These are phyloP conservation scores for Jimgerdemannia flammicorona DNA, from an alignment of 192 early-diverging fungal species.

Conservation along the genomic window DNA sequence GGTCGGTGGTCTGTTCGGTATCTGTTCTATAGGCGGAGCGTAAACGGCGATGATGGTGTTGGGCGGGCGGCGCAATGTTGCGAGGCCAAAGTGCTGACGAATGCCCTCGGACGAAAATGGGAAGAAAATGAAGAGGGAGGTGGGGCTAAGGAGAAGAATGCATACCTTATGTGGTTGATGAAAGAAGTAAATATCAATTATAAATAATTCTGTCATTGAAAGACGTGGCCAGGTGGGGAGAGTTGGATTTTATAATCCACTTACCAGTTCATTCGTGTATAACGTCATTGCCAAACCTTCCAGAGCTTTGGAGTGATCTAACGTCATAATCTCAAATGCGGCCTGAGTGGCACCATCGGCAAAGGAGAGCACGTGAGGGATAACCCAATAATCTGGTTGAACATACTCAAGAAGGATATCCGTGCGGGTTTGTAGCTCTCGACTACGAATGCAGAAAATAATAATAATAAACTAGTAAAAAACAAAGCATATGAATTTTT, in stretches of 20 bases:
- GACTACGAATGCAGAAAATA: not conserved
- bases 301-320: not conserved
- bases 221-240: no score
- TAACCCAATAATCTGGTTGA: not conserved
- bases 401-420: not conserved
- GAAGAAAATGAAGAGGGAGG: not conserved
- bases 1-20: not conserved
- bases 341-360: not conserved
- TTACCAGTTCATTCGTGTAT: not conserved
- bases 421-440: not conserved
- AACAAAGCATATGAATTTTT: no score
- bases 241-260: no score
- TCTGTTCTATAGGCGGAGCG: not conserved
- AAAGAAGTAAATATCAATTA: no score
- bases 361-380: not conserved
- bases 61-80: not conserved
- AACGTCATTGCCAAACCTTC: not conserved
- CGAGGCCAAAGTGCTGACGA: not conserved
- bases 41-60: not conserved
- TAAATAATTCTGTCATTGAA: no score
- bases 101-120: not conserved
- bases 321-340: not conserved
- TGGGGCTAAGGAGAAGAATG: not conserved
- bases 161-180: not conserved
- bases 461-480: no score